Evolutionary conservation across 1,139 yeast species (phyloP).

Genomic region (Blastobotrys ciferrii): DNA sequence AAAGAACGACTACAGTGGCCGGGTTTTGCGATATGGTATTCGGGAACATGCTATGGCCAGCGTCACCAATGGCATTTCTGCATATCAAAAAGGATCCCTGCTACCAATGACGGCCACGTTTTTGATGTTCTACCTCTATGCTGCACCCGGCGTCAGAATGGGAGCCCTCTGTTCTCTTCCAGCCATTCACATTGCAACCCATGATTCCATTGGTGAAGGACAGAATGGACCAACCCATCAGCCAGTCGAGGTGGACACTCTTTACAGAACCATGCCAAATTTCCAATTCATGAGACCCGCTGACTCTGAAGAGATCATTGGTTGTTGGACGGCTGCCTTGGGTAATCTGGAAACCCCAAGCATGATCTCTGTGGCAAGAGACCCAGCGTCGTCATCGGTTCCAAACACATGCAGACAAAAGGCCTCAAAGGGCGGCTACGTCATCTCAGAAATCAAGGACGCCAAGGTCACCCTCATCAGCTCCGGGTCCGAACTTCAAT

Average conservation of each 20-base stretch:
- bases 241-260: slow-evolving; percentile 38
- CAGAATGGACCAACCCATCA: slow-evolving; percentile 46
- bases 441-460: slow-evolving; percentile 25
- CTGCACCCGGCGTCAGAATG: slow-evolving; percentile 41
- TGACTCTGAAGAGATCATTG: slow-evolving; percentile 38
- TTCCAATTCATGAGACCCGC: slow-evolving; percentile 36
- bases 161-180: slow-evolving; percentile 38
- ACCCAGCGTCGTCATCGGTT: slow-evolving; percentile 29
- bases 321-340: slow-evolving; percentile 36
- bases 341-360: slow-evolving; percentile 29
- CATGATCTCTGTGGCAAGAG: slow-evolving; percentile 34
- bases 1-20: slow-evolving; percentile 64
- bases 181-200: slow-evolving; percentile 42
- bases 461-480: slow-evolving; percentile 34
- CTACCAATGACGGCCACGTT: slow-evolving; percentile 41
- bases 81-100: slow-evolving; percentile 37
- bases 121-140: slow-evolving; percentile 41
- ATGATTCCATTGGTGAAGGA: slow-evolving; percentile 43
- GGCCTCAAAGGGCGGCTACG: slow-evolving; percentile 36
- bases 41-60: slow-evolving; percentile 43
- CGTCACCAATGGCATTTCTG: slow-evolving; percentile 41
- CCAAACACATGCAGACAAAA: slow-evolving; percentile 29
- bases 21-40: slow-evolving; percentile 39
- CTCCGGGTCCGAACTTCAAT: slow-evolving; percentile 37
- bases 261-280: slow-evolving; percentile 41